Conservation (phyloP, 1,284 basidiomycete genomes). For the Kalmanozyma brasiliensis region DNA sequence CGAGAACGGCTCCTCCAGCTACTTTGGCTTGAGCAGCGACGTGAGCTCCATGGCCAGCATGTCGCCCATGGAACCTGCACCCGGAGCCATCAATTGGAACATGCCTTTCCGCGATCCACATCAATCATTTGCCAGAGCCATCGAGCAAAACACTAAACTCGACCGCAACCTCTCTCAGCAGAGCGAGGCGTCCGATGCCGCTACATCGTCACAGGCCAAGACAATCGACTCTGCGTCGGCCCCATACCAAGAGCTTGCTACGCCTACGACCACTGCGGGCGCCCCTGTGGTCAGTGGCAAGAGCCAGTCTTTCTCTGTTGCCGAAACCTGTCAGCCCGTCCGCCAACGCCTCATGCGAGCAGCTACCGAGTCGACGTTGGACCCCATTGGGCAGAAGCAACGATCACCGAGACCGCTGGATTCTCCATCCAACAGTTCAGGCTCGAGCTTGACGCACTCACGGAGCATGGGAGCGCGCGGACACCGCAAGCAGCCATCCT, state of each 20-base stretch:
- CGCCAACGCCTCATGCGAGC: conserved; percentile 29
- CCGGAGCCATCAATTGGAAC: conserved; percentile 22
- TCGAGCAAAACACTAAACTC: conserved; percentile 15
- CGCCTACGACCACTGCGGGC: conserved; percentile 4
- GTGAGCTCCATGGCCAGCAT: conserved; percentile 27
- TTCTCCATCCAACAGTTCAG: not conserved
- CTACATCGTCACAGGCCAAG: conserved; percentile 7
- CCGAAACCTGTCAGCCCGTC: conserved; percentile 4
- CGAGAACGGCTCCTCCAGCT: conserved; percentile 17
- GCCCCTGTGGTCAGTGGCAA: conserved; percentile 1
- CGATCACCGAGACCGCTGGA: conserved; percentile 1
- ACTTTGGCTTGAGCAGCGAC: conserved; percentile 26
- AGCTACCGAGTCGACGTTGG: conserved; percentile 28
- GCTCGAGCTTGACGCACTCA: conserved; percentile 8
- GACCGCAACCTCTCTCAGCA: conserved; percentile 18
- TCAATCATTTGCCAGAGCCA: conserved; percentile 26
- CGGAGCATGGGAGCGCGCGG: conserved; percentile 11
- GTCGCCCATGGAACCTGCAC: conserved; percentile 25
- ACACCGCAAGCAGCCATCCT: conserved; percentile 23
- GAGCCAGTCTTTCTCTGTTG: conserved; percentile 33
- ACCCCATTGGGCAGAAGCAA: conserved; percentile 8
- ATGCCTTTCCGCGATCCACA: conserved; percentile 28
- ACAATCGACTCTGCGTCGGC: not conserved
- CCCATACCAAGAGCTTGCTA: not conserved
- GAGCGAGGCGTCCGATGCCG: conserved; percentile 14